phyloP scores from a whole-genome alignment of 2,329 filamentous ascomycete genomes.

The Cadophora luteo-olivacea region DNA sequence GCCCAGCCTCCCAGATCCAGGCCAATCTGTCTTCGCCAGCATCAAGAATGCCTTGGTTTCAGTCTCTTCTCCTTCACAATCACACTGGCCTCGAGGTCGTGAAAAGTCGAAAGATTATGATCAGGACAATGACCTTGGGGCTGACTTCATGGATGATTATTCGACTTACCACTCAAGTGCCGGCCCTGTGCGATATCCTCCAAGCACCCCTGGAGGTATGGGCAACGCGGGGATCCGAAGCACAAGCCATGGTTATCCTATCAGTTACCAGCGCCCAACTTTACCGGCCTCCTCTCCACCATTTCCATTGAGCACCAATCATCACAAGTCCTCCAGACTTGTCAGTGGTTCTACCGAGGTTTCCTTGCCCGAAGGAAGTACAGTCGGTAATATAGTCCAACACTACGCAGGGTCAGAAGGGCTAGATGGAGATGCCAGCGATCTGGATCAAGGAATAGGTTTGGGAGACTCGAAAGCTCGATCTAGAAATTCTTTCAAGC shows the following conservation, averaged over 20 bases:
- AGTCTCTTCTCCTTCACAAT: constrained; percentile 13
- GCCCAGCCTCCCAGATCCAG: constrained; percentile 4
- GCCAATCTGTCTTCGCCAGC: constrained; percentile 1
- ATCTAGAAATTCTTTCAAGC: constrained; percentile 2
- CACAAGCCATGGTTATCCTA: neutral
- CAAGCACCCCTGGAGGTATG: constrained; percentile 4
- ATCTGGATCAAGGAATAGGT: neutral
- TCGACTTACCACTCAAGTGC: constrained; percentile 17
- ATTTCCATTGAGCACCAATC: constrained; percentile 18
- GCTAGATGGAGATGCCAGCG: neutral
- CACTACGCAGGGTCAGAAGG: constrained; percentile 20
- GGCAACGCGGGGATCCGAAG: neutral
- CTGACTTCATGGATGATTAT: constrained; percentile 4
- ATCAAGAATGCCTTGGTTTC: constrained; percentile 14
- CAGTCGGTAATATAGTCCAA: constrained; percentile 36
- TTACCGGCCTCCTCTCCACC: constrained; percentile 1
- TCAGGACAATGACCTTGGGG: neutral
- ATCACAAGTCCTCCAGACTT: constrained; percentile 19
- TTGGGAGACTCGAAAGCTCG: neutral
- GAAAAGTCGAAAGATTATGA: neutral
- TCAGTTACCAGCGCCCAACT: neutral
- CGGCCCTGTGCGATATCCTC: constrained; percentile 4
- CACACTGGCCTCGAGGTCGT: constrained; percentile 16
- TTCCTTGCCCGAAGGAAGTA: constrained; percentile 37
- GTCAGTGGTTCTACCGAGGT: constrained; percentile 20